Evolutionary conservation across 164 flowering plant species (phyloP).

Genomic region (Akebia trifoliata): DNA sequence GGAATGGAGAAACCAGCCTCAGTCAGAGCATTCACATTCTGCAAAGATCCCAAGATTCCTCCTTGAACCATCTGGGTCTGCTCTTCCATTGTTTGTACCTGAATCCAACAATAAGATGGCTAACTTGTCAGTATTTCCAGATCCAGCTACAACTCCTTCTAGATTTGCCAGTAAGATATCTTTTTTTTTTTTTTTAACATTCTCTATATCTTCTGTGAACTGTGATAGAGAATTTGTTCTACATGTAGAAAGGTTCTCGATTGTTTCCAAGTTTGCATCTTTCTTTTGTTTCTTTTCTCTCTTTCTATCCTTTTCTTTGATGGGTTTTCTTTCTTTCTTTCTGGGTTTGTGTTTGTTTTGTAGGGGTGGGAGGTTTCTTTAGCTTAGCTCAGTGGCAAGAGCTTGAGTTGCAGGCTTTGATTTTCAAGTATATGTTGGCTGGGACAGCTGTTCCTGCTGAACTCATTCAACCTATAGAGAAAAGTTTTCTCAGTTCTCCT

Average conservation of each 20-base stretch:
- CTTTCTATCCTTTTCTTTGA: conserved; percentile 3
- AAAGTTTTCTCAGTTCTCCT: conserved; percentile 38
- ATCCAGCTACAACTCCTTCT: conserved; percentile 32
- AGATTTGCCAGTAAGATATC: conserved; percentile 39
- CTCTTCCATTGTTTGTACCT: conserved; percentile 56
- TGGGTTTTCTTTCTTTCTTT: conserved; percentile 3
- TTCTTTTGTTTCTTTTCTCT: neutral
- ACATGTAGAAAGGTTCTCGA: neutral
- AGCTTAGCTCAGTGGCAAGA: conserved; percentile 88
- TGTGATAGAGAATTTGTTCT: neutral
- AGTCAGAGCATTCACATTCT: conserved; percentile 52
- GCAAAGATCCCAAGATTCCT: conserved; percentile 48
- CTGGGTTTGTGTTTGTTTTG: neutral
- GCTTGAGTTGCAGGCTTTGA: conserved; percentile 85
- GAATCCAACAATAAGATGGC: conserved; percentile 28
- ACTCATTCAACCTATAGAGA: conserved; percentile 67
- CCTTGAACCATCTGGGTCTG: conserved; percentile 34
- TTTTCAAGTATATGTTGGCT: conserved; percentile 75
- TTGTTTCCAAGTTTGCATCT: neutral
- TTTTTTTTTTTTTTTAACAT: conserved; percentile 2
- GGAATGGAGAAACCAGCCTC: conserved; percentile 63
- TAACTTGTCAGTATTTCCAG: conserved; percentile 43
- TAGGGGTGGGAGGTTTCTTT: conserved; percentile 46
- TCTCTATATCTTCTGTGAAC: neutral
- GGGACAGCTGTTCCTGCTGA: conserved; percentile 79